A percentile compares a stretch with the other conserved stretches of the same genome.
Evolutionary conservation across 129 eudicot genomes (phyloP).

Genomic region (Saposhnikovia divaricata): DNA sequence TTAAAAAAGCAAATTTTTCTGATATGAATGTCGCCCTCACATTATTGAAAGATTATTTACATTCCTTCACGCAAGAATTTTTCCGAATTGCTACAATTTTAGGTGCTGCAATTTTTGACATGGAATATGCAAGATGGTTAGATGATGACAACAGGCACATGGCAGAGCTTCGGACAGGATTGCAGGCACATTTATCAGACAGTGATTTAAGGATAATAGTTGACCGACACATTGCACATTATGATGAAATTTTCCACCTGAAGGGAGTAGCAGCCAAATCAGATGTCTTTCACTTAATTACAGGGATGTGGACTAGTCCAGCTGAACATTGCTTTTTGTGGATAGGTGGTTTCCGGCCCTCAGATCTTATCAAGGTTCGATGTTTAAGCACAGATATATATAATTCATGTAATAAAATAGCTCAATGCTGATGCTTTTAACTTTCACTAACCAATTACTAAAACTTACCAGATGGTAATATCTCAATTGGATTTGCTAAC

Average conservation of each 20-base stretch:
- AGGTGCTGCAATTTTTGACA: slow-evolving; percentile 92
- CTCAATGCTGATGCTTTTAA: not conserved
- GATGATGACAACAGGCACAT: slow-evolving; percentile 86
- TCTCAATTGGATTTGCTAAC: slow-evolving; percentile 75
- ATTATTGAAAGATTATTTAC: not conserved
- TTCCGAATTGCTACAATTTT: slow-evolving; percentile 1
- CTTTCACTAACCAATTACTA: not conserved
- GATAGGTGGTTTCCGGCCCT: slow-evolving; percentile 73
- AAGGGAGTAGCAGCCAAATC: slow-evolving; percentile 77
- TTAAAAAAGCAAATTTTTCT: not conserved
- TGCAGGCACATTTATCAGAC: slow-evolving; percentile 76
- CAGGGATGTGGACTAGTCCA: slow-evolving; percentile 94
- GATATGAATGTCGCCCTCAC: not conserved
- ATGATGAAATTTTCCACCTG: slow-evolving; percentile 70
- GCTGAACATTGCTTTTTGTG: slow-evolving; percentile 83
- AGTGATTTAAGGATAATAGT: slow-evolving; percentile 67
- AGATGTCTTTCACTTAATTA: slow-evolving; percentile 79
- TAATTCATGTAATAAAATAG: not conserved
- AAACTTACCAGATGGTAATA: slow-evolving; percentile 48
- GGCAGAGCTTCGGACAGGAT: slow-evolving; percentile 64
- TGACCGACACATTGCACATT: slow-evolving; percentile 74
- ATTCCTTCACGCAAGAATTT: not conserved
- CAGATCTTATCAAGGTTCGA: slow-evolving; percentile 61
- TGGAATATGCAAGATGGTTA: slow-evolving; percentile 95
- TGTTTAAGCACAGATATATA: not conserved